Base-by-base conservation (phyloP, 2,329 filamentous ascomycete species). In the Aspergillus arachidicola region DNA sequence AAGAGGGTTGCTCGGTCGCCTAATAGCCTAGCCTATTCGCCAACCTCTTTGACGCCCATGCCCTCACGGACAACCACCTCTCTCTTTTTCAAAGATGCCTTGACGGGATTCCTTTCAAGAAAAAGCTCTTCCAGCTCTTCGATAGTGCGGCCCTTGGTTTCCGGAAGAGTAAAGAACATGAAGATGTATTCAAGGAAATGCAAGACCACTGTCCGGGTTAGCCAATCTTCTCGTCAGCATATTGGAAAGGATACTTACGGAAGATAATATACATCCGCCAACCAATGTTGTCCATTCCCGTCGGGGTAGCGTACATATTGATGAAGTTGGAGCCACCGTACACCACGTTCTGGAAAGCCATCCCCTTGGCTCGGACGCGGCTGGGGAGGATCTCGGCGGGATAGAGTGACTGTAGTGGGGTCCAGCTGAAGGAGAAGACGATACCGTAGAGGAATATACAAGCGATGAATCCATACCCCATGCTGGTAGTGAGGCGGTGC, bases 391-490 rank as follows among this genome's bases (percentile, higher is more conserved):
- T 60, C 34, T 63, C 61, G 2, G 57, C 61, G 2, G 61, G 61
- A 36, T 63, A 63, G 2, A 63, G 61, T 2, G 57, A 23, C 51
- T 63, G 61, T 16, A 63, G 26, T 26, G 61, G 57, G 5, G 61
- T 63, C 61, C 61, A 63, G 53, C 51, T 56, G 57, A 63, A 63
- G 11, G 57, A 38, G 45, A 50, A 63, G 36, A 59, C 19, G 23
- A 63, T 60, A 6, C 57, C 51, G 19, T 60, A 63, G 32, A 63
- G 23, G 53, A 60, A 63, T 16, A 63, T 57, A 28, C 57, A 60
- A 12, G 61, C 61, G n/a, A 63, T 57, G 51, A 63, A 62, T 2
- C 60, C 60, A 41, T 62, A 62, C 5, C 60, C 60, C 60, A 62
- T 62, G 43, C 60, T 54, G 48, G 48, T 46, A 19, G 57, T 59